phyloP scores from a whole-genome alignment of 139 green algal genomes.

The Desmodesmus armatus region DNA sequence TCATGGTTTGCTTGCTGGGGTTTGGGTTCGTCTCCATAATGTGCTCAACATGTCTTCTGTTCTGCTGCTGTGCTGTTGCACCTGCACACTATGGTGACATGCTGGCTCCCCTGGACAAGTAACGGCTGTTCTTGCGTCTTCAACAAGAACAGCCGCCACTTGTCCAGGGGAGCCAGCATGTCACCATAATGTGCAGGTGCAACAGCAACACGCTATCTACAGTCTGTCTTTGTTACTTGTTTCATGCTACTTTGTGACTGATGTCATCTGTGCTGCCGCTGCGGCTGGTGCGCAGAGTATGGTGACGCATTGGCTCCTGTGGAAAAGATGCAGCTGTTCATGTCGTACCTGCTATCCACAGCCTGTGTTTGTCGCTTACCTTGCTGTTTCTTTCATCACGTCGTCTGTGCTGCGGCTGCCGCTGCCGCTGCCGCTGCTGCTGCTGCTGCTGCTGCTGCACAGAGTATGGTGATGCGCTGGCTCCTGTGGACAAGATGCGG shows the following conservation, averaged over 20 bases:
- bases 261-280: too few relatives aligned
- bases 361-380: background rate
- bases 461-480: slow-evolving; percentile 49
- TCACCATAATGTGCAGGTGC: slow-evolving; percentile 43
- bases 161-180: slow-evolving; percentile 37
- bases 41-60: too few relatives aligned
- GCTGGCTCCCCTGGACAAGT: slow-evolving; percentile 42
- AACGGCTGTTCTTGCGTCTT: too few relatives aligned
- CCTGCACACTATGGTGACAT: slow-evolving; percentile 43
- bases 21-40: too few relatives aligned
- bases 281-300: too few relatives aligned
- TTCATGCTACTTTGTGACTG: background rate
- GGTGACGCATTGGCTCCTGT: slow-evolving; percentile 23
- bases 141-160: too few relatives aligned
- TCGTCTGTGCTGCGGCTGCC: too few relatives aligned
- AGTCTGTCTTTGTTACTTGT: too few relatives aligned
- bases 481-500: slow-evolving; percentile 73
- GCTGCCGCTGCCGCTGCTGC: background rate
- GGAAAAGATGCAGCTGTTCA: slow-evolving; percentile 88
- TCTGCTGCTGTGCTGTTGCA: background rate
- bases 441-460: too few relatives aligned
- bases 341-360: too few relatives aligned
- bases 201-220: too few relatives aligned
- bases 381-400: background rate
- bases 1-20: too few relatives aligned